Percentiles rank a stretch among this genome's conserved stretches.
These are phyloP conservation scores for Podaxis sp. DNA, from an alignment of 768 basidiomycete species.

Conservation along the genomic window DNA sequence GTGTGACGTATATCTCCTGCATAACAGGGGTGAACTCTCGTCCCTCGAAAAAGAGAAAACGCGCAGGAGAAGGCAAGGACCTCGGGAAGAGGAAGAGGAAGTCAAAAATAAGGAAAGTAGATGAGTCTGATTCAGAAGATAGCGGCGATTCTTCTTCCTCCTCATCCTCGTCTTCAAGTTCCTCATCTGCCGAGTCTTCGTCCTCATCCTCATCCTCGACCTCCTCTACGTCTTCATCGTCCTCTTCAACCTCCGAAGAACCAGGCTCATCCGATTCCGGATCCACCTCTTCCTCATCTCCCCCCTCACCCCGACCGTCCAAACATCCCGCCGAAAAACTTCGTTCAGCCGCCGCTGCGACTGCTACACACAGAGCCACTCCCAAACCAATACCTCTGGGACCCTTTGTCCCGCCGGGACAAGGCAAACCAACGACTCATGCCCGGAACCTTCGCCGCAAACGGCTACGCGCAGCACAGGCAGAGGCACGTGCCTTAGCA, in stretches of 20 bases:
- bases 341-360: neutral
- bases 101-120: neutral
- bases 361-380: neutral
- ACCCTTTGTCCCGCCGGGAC: constrained; percentile 51
- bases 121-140: constrained; percentile 15
- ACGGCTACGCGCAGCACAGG: constrained; percentile 35
- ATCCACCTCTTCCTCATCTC: constrained; percentile 22
- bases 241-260: constrained; percentile 16
- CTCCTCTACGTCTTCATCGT: constrained; percentile 21
- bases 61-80: constrained; percentile 2
- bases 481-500: constrained; percentile 22
- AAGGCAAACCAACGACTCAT: constrained; percentile 57
- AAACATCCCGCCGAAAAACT: constrained; percentile 11
- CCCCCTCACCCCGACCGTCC: constrained; percentile 8
- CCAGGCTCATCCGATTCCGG: constrained; percentile 24
- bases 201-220: constrained; percentile 27
- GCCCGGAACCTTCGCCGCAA: constrained; percentile 59
- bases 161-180: constrained; percentile 23
- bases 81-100: constrained; percentile 12
- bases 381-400: constrained; percentile 9
- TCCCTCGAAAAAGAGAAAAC: constrained; percentile 13
- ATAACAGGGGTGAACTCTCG: neutral
- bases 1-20: neutral
- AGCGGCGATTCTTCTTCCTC: constrained; percentile 24
- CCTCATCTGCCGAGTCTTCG: constrained; percentile 25